Conservation (phyloP, 139 green algal species). For the Nannochloris sp. region DNA sequence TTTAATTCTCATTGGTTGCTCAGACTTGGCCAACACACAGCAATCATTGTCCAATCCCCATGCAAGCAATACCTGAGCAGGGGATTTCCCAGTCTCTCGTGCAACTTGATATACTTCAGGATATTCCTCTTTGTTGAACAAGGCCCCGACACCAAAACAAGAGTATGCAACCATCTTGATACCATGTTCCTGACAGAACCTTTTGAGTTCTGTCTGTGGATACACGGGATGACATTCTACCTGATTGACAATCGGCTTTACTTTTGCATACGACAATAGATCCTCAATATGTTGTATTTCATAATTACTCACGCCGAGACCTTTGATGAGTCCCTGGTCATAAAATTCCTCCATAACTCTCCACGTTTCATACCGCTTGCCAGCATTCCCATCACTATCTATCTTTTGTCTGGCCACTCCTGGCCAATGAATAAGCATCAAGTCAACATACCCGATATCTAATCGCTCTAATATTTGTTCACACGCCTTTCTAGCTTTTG, state of each 20-base stretch:
- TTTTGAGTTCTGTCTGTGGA: background rate
- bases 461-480: slow-evolving; percentile 14
- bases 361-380: slow-evolving; percentile 55
- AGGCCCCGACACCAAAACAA: background rate
- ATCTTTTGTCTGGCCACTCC: slow-evolving; percentile 26
- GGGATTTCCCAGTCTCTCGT: background rate
- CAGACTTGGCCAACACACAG: slow-evolving; percentile 2
- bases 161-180: slow-evolving; percentile 10
- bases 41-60: slow-evolving; percentile 12
- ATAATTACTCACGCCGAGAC: slow-evolving; percentile 11
- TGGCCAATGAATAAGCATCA: slow-evolving; percentile 73
- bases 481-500: slow-evolving; percentile 9
- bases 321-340: background rate
- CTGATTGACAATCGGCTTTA: slow-evolving; percentile 10
- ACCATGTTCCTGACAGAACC: slow-evolving; percentile 1
- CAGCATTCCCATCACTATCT: slow-evolving; percentile 29
- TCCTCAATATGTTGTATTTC: slow-evolving; percentile 12
- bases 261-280: background rate
- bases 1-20: background rate
- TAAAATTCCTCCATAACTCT: slow-evolving; percentile 34
- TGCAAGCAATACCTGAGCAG: slow-evolving; percentile 1
- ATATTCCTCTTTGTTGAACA: slow-evolving; percentile 2
- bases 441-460: slow-evolving; percentile 29
- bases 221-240: slow-evolving; percentile 2
- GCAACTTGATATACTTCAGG: background rate